phyloP scores from a whole-genome alignment of 352 stramenopile species.

The Globisporangium spiculum region DNA sequence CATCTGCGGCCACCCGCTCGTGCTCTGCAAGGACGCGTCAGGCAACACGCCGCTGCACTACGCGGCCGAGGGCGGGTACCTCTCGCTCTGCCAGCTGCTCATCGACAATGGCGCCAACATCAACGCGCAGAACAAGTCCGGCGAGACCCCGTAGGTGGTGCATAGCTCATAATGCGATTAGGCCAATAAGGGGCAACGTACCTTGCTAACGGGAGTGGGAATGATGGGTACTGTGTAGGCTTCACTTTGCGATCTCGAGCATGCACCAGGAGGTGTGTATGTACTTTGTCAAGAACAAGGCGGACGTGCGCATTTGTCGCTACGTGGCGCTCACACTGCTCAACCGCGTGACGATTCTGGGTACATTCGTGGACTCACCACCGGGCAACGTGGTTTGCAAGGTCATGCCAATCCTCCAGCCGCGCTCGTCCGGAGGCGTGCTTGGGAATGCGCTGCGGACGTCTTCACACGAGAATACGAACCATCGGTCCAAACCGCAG shows the following conservation, averaged over 20 bases:
- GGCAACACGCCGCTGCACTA: conserved; percentile 81
- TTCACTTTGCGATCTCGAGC: conserved; percentile 82
- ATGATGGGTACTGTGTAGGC: neutral
- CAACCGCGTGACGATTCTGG: conserved; percentile 49
- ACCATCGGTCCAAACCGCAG: neutral
- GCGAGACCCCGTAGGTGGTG: conserved; percentile 63
- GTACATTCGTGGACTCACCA: conserved; percentile 62
- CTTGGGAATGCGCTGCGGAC: conserved; percentile 15
- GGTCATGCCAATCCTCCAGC: conserved; percentile 55
- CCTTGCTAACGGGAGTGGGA: too few species aligned
- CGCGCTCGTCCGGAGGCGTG: conserved; percentile 23
- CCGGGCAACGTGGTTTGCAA: conserved; percentile 45
- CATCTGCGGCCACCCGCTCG: conserved; percentile 72
- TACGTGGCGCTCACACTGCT: conserved; percentile 56
- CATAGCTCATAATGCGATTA: too few species aligned
- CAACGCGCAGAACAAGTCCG: conserved; percentile 74
- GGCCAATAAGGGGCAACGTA: too few species aligned
- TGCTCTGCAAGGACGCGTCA: conserved; percentile 52
- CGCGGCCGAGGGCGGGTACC: conserved; percentile 68
- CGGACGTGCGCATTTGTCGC: conserved; percentile 58
- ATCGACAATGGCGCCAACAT: conserved; percentile 68
- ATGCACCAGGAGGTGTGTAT: conserved; percentile 65
- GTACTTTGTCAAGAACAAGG: conserved; percentile 55
- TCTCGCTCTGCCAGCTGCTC: conserved; percentile 59
- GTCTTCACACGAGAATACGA: neutral